These are phyloP conservation scores for Colletotrichum sp. DNA, from an alignment of 2,329 filamentous ascomycete genomes.

Conservation along the genomic window DNA sequence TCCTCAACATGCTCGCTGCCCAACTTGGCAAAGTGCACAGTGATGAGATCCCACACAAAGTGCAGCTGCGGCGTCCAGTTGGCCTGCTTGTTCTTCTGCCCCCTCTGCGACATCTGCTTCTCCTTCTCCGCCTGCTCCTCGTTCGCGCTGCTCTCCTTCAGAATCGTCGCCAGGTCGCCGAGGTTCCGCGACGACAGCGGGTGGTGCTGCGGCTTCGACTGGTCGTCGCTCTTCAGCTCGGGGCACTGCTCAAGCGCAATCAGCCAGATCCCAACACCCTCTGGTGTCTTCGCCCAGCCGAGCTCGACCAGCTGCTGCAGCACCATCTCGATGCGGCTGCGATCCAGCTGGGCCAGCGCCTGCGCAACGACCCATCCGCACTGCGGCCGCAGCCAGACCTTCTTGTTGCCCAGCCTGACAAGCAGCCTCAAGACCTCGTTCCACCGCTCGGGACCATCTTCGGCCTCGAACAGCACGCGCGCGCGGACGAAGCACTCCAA, in stretches of 20 bases:
- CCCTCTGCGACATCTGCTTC: constrained; percentile 29
- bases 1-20: constrained; percentile 42
- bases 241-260: constrained; percentile 69
- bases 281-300: constrained; percentile 78
- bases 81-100: constrained; percentile 62
- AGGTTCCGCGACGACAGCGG: constrained; percentile 75
- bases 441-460: constrained; percentile 62
- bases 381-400: constrained; percentile 88
- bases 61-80: constrained; percentile 82
- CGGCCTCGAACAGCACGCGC: constrained; percentile 63
- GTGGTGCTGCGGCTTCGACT: constrained; percentile 79
- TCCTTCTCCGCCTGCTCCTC: constrained; percentile 50
- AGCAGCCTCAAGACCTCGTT: constrained; percentile 73
- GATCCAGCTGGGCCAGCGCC: constrained; percentile 66
- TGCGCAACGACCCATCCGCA: constrained; percentile 84
- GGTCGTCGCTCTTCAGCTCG: constrained; percentile 49
- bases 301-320: constrained; percentile 68
- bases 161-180: constrained; percentile 71
- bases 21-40: constrained; percentile 57
- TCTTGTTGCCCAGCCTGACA: constrained; percentile 76
- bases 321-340: constrained; percentile 51
- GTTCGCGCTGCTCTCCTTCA: constrained; percentile 75
- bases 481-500: constrained; percentile 86
- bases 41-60: constrained; percentile 85
- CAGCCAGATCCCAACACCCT: constrained; percentile 90